Evolutionary conservation across 495 filamentous ascomycete genomes (phyloP).

Genomic region (Cladorrhinum samala): DNA sequence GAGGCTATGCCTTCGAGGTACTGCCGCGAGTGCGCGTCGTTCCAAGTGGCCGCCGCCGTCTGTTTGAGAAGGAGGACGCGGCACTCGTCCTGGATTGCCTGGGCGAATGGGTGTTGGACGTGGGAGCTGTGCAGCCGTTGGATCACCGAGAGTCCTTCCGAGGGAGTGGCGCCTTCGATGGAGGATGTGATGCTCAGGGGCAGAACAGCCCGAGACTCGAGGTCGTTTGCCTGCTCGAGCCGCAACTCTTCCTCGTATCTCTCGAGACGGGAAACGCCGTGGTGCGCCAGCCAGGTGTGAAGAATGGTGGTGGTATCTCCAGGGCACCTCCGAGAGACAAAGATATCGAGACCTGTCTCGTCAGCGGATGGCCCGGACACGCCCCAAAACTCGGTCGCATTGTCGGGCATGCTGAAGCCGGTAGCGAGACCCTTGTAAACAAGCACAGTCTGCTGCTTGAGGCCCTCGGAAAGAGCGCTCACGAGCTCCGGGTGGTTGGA

Average conservation of each 20-base stretch:
- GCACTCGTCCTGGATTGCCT: slow-evolving; percentile 16
- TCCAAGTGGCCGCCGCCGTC: slow-evolving; percentile 11
- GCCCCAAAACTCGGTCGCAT: slow-evolving; percentile 19
- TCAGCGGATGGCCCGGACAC: slow-evolving; percentile 4
- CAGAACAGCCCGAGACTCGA: neutral
- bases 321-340: slow-evolving; percentile 20
- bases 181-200: slow-evolving; percentile 17
- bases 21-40: slow-evolving; percentile 13
- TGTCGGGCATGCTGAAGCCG: slow-evolving; percentile 23
- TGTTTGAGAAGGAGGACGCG: slow-evolving; percentile 10
- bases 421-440: slow-evolving; percentile 22
- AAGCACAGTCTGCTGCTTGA: slow-evolving; percentile 7
- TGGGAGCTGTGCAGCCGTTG: slow-evolving; percentile 14
- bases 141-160: slow-evolving; percentile 16
- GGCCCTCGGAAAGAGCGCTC: slow-evolving; percentile 13
- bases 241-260: slow-evolving; percentile 22
- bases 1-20: slow-evolving; percentile 11
- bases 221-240: slow-evolving; percentile 5
- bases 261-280: slow-evolving; percentile 13
- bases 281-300: slow-evolving; percentile 25
- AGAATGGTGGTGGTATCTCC: slow-evolving; percentile 19
- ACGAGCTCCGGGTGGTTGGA: slow-evolving; percentile 9
- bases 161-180: slow-evolving; percentile 17
- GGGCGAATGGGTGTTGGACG: slow-evolving; percentile 10
- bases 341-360: slow-evolving; percentile 9